Evolutionary conservation across 768 basidiomycete genomes (phyloP).

Genomic region (Suillus placidus): DNA sequence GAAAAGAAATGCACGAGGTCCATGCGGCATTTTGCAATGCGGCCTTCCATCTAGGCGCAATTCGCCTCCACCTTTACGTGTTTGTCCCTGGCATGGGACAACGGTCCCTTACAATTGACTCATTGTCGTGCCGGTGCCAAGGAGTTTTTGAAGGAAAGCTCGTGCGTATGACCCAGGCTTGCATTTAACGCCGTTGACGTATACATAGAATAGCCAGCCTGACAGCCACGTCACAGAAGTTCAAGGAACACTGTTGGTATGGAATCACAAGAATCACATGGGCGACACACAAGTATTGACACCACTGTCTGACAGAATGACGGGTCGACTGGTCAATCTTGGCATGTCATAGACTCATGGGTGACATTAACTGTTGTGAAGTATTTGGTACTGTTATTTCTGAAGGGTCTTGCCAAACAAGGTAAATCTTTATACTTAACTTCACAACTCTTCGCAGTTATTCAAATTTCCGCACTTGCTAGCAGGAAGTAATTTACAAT

Average conservation of each 20-base stretch:
- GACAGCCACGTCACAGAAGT: not conserved
- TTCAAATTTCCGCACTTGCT: too few relatives aligned
- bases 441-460: too few relatives aligned
- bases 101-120: not conserved
- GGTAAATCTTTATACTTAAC: not conserved
- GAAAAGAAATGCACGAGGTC: slow-evolving; percentile 4
- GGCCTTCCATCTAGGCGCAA: not conserved
- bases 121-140: too few relatives aligned
- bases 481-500: not conserved
- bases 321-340: too few relatives aligned
- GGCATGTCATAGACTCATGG: too few relatives aligned
- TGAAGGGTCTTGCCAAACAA: not conserved
- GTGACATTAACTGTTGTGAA: not conserved
- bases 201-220: not conserved
- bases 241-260: not conserved
- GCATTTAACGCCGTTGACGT: not conserved
- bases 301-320: not conserved
- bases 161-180: not conserved
- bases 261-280: not conserved
- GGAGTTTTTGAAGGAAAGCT: not conserved
- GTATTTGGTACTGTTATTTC: not conserved
- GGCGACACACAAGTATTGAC: not conserved
- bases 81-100: not conserved
- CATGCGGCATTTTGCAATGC: not conserved
- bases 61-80: slow-evolving; percentile 13